Base-by-base conservation (phyloP, 169 alveolate species). In the Amoebophrya sp. region DNA sequence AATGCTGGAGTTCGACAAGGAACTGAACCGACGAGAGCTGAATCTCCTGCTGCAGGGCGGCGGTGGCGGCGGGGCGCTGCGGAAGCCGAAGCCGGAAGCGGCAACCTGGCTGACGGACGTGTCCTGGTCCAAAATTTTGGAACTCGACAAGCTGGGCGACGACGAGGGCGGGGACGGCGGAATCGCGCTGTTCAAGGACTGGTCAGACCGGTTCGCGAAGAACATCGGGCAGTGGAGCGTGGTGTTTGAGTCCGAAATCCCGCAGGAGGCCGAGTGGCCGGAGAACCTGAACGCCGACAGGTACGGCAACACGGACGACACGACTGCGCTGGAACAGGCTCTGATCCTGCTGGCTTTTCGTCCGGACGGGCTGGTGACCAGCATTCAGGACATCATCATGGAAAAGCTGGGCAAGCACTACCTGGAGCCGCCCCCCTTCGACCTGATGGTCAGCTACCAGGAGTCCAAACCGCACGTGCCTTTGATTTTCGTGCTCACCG, bases 391-490 rank as follows among this genome's bases (percentile, higher is more conserved):
- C 40, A 96, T 96, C 90, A 97, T 97, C 12, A 96, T 96, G 77
- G 92, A 91, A 29, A 92, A 94, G 10, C 92, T 97, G 12, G 97
- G 98, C 29, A 92, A 94, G 55, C 93, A 94, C 94, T 96, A 94
- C 93, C 94, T 93, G 83, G 94, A 95, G 66, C 95, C 94, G 12
- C 94, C 95, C n/a, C 96, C 97, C 0, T 94, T 95, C 40, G 93
- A 94, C 33, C 95, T 96, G 93, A 96, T 95, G 54, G 97, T 95
- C 41, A 97, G 96, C 0, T 97, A 95, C 91, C 94, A 94, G 83
- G 98, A 96, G 41, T 93, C 97, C 32, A 96, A 95, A 89, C 92
- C 96, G 91, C 95, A 94, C 77, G 94, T 97, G 0, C 99, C 99
- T 0, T 95, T 96, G 29, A 95, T 96, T 29, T 96, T 97, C 91